phyloP scores from a whole-genome alignment of 2,329 filamentous ascomycete genomes.

The Ascochyta clinopodiicola region DNA sequence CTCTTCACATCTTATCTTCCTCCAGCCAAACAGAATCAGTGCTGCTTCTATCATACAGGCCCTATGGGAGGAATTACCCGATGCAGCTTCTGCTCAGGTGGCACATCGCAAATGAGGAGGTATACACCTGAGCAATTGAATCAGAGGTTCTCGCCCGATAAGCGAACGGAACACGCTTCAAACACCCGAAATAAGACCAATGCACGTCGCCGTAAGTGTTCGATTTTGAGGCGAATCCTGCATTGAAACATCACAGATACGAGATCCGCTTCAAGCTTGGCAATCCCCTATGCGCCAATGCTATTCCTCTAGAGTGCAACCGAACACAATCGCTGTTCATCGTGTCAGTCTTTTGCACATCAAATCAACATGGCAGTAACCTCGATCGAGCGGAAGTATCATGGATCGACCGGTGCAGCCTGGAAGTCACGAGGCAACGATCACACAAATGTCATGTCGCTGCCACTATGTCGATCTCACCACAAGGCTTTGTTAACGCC shows the following conservation, averaged over 20 bases:
- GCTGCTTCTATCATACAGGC: too few relatives aligned
- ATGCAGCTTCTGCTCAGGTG: not conserved
- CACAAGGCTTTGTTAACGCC: not conserved
- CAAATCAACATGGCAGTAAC: not conserved
- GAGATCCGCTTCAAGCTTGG: not conserved
- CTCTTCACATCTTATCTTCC: too few relatives aligned
- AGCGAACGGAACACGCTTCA: slow-evolving; percentile 14
- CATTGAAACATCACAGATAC: not conserved
- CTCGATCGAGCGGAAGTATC: not conserved
- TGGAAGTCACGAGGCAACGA: not conserved
- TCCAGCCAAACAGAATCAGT: not conserved
- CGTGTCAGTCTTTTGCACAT: not conserved
- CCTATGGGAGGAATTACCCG: not conserved
- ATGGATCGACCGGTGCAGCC: not conserved
- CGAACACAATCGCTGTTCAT: not conserved
- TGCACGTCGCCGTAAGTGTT: slow-evolving; percentile 14
- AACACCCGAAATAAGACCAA: slow-evolving; percentile 16
- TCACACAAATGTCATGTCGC: not conserved
- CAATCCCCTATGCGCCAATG: not conserved
- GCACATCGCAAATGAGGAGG: not conserved
- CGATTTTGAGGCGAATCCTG: slow-evolving; percentile 1
- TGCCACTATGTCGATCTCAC: not conserved
- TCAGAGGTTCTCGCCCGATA: slow-evolving; percentile 6
- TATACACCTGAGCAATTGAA: not conserved
- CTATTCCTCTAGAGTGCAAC: not conserved